Evolutionary conservation across 768 basidiomycete genomes (phyloP).

Genomic region (Boletellus ananiceps): DNA sequence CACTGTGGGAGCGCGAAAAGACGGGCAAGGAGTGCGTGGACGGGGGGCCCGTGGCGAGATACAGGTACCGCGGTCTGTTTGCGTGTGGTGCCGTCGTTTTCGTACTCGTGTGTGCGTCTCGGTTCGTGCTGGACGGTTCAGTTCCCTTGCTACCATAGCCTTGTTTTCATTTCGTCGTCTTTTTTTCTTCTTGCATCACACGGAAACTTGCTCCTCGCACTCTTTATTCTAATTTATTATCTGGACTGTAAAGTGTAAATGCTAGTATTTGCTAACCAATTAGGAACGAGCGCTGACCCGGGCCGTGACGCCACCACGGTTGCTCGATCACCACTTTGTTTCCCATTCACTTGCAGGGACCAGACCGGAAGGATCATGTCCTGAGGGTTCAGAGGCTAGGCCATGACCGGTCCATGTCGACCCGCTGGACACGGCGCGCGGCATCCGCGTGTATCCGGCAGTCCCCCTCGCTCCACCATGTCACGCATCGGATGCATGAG

Average conservation of each 20-base stretch:
- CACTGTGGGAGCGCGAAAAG: constrained; percentile 5
- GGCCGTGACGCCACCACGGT: background rate
- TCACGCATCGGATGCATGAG: too few relatives aligned
- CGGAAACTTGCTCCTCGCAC: background rate
- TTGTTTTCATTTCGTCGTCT: too few relatives aligned
- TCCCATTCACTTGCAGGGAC: background rate
- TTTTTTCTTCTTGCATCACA: too few relatives aligned
- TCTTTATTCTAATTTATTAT: too few relatives aligned
- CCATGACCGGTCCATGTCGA: background rate
- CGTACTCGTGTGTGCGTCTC: constrained; percentile 12
- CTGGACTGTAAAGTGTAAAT: too few relatives aligned
- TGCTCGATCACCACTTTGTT: background rate
- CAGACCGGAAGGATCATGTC: constrained; percentile 1
- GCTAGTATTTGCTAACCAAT: too few relatives aligned
- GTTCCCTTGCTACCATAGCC: background rate
- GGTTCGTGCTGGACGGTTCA: constrained; percentile 7
- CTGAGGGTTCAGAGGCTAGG: background rate
- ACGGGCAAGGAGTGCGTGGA: background rate
- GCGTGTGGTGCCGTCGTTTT: constrained; percentile 14
- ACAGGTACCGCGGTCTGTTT: constrained; percentile 9
- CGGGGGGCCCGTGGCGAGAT: background rate
- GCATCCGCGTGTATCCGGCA: constrained; percentile 7
- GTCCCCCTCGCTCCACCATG: too few relatives aligned
- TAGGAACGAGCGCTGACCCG: too few relatives aligned
- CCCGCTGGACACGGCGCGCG: background rate